These are phyloP conservation scores for Larix kaempferi DNA, from an alignment of 75 land plant species.

Conservation along the genomic window DNA sequence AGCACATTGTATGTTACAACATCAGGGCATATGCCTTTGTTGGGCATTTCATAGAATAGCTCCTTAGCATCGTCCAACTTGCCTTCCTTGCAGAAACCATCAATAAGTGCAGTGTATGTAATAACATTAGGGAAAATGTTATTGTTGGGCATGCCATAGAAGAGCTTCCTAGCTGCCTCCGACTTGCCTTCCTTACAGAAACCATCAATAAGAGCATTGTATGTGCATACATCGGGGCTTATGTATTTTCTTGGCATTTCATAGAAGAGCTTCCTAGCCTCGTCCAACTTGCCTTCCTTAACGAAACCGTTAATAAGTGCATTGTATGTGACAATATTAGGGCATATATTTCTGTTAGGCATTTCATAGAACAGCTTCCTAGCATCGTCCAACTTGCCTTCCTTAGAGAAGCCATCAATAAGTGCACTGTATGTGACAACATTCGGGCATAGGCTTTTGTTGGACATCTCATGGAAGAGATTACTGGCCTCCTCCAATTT, in stretches of 20 bases:
- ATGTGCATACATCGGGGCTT: constrained; percentile 40
- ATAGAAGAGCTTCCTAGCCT: constrained; percentile 26
- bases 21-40: constrained; percentile 41
- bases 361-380: constrained; percentile 55
- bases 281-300: constrained; percentile 12
- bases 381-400: constrained; percentile 68
- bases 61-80: constrained; percentile 44
- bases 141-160: constrained; percentile 41
- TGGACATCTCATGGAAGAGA: constrained; percentile 61
- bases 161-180: constrained; percentile 29
- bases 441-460: constrained; percentile 45
- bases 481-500: constrained; percentile 47
- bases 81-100: constrained; percentile 50
- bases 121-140: constrained; percentile 48
- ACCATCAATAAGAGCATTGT: constrained; percentile 36
- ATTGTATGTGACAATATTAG: constrained; percentile 57
- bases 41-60: constrained; percentile 46
- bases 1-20: constrained; percentile 45
- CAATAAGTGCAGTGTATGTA: constrained; percentile 48
- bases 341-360: constrained; percentile 49
- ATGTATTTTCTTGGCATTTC: constrained; percentile 37
- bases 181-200: constrained; percentile 26
- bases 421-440: constrained; percentile 71
- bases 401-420: constrained; percentile 51
- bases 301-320: constrained; percentile 16